phyloP scores from a whole-genome alignment of 306 rosid species.

The Trifolium pratense region DNA sequence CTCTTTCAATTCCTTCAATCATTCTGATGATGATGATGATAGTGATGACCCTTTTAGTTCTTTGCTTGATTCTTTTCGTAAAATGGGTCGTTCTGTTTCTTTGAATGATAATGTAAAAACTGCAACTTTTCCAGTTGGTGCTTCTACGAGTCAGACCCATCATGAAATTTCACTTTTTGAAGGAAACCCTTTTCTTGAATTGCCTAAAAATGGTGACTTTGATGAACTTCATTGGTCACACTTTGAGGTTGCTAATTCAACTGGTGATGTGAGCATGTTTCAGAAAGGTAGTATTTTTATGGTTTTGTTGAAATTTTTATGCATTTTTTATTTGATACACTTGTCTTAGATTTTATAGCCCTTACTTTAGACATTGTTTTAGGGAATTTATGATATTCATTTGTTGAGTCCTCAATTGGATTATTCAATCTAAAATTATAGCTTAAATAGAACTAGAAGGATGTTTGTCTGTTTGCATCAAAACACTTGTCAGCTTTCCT shows the following conservation, averaged over 20 bases:
- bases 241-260: conserved; percentile 37
- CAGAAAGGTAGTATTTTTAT: conserved; percentile 46
- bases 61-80: conserved; percentile 44
- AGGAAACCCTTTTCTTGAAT: conserved; percentile 41
- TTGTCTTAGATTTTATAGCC: not conserved
- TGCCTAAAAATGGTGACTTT: conserved; percentile 34
- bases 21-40: conserved; percentile 30
- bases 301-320: not conserved
- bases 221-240: conserved; percentile 33
- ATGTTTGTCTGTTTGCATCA: not conserved
- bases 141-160: not conserved
- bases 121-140: conserved; percentile 12
- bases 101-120: conserved; percentile 8
- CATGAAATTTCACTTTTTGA: conserved; percentile 24
- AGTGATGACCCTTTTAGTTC: conserved; percentile 49
- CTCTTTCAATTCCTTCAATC: conserved; percentile 10
- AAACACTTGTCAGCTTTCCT: not conserved
- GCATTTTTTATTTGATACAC: conserved; percentile 17
- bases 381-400: not conserved
- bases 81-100: conserved; percentile 38
- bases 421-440: not conserved
- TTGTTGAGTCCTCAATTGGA: not conserved
- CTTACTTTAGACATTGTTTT: not conserved
- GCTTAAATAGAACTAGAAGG: not conserved
- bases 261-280: conserved; percentile 32